Base-by-base conservation (phyloP, 768 basidiomycete species). In the Panellus pusillus region DNA sequence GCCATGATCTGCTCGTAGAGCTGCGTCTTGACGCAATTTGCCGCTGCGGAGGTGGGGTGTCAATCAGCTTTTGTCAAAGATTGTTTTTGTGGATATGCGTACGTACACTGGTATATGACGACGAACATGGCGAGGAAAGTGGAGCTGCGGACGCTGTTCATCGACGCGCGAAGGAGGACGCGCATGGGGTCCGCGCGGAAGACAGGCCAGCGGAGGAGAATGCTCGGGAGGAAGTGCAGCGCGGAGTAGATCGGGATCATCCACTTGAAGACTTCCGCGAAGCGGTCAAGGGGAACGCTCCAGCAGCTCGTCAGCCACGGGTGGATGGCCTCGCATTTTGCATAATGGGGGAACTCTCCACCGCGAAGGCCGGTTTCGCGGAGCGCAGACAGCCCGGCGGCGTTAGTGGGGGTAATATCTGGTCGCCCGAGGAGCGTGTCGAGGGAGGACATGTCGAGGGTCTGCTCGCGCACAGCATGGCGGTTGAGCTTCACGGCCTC, bases 91-190 rank as follows among this genome's bases (percentile, higher is more conserved):
- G 24, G 24, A 37, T 47, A 40, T 14, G 51, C 28, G 40, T 39
- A 68, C 84, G 44, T 52, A 92, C 91, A 66, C 70, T 98, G 93
- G 64, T 86, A 96, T 47, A 91, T 81, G 12, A 84, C 70, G 28
- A 98, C 84, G 57, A 95, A 94, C 14, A 81, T 74, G 2, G 89
- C 91, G 19, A 98, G 70, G 73, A 98, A 98, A 0, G 92, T 84
- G 1, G 89, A 91, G 64, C 91, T 94, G 38, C 94, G 76, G 57
- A 83, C 68, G 19, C 91, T 93, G 8, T 93, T 93, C 65, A 81
- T 68, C 0, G 79, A 73, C 0, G 89, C 84, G 53, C 77, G 81
- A 9, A 83, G 65, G 1, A 93, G 69, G 72, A 94, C 85, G 38
- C 72, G 74, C 18, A 77, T 67, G 0, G 94, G 94, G 61, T 86